Percentiles rank a stretch among this genome's conserved stretches.
phyloP scores from a whole-genome alignment of 768 basidiomycete genomes.

The Cystoderma amianthinum region DNA sequence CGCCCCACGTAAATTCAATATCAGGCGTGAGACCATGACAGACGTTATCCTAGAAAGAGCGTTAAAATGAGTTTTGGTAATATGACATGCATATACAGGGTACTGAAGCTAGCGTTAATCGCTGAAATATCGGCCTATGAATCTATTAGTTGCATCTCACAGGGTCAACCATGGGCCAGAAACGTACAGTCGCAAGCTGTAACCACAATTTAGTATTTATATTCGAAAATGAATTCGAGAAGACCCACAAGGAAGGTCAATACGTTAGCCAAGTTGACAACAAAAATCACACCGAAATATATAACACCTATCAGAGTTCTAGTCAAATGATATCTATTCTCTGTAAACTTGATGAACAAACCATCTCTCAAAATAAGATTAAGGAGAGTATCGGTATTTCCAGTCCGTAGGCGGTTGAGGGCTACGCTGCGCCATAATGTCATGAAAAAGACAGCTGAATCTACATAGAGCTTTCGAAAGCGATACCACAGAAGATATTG shows the following conservation, averaged over 20 bases:
- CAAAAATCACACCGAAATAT: constrained; percentile 26
- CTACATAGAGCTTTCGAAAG: constrained; percentile 8
- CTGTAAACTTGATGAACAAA: constrained; percentile 5
- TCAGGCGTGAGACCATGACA: constrained; percentile 28
- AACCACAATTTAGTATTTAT: constrained; percentile 3
- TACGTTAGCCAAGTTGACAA: constrained; percentile 22
- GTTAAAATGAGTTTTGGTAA: not conserved
- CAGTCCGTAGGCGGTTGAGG: constrained; percentile 8
- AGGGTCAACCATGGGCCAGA: too few species aligned
- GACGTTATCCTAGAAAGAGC: constrained; percentile 18
- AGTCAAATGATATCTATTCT: too few species aligned
- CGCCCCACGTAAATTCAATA: too few species aligned
- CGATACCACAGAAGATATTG: not conserved
- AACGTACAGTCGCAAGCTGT: too few species aligned
- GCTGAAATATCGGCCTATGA: constrained; percentile 28
- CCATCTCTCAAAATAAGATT: constrained; percentile 26
- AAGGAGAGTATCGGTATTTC: constrained; percentile 13
- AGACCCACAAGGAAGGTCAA: constrained; percentile 22
- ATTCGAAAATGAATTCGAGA: not conserved
- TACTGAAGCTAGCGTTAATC: constrained; percentile 29
- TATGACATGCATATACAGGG: constrained; percentile 15
- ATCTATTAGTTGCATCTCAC: too few species aligned
- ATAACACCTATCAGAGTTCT: constrained; percentile 16
- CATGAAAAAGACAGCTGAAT: constrained; percentile 21
- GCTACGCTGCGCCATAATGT: constrained; percentile 20